These are phyloP conservation scores for Lipomyces yamadae DNA, from an alignment of 805 yeast species.

Conservation along the genomic window DNA sequence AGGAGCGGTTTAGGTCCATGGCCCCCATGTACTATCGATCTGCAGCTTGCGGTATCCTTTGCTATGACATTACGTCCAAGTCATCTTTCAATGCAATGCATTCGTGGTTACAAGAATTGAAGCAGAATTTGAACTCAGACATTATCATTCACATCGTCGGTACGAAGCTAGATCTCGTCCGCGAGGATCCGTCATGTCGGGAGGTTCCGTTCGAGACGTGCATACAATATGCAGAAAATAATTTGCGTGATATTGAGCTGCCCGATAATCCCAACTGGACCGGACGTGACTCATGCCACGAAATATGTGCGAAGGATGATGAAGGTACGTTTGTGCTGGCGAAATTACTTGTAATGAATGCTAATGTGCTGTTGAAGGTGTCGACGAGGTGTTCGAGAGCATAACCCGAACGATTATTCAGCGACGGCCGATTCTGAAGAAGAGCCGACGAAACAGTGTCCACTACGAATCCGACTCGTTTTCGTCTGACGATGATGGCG, in stretches of 20 bases:
- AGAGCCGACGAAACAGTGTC: slow-evolving; percentile 35
- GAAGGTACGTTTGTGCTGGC: slow-evolving; percentile 26
- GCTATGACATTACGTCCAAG: slow-evolving; percentile 46
- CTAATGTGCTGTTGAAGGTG: slow-evolving; percentile 37
- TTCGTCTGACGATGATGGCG: slow-evolving; percentile 31
- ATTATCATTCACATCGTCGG: slow-evolving; percentile 46
- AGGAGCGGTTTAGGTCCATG: slow-evolving; percentile 91
- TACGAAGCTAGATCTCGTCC: slow-evolving; percentile 46
- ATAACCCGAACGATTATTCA: slow-evolving; percentile 43
- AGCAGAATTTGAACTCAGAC: slow-evolving; percentile 42
- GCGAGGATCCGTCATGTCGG: slow-evolving; percentile 44
- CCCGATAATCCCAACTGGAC: slow-evolving; percentile 28
- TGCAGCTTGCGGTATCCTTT: slow-evolving; percentile 47
- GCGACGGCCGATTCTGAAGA: slow-evolving; percentile 40
- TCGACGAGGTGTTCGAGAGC: slow-evolving; percentile 45
- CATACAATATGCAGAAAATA: slow-evolving; percentile 42
- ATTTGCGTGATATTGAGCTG: slow-evolving; percentile 37
- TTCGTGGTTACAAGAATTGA: slow-evolving; percentile 46
- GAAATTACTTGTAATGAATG: background rate
- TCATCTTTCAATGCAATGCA: slow-evolving; percentile 47
- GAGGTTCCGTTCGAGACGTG: slow-evolving; percentile 46
- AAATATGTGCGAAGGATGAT: slow-evolving; percentile 46
- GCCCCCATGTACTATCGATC: slow-evolving; percentile 54
- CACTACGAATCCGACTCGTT: slow-evolving; percentile 36
- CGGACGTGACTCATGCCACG: slow-evolving; percentile 45